Base-by-base conservation (phyloP, 2,329 filamentous ascomycete genomes). In the Aspergillus transmontanensis region DNA sequence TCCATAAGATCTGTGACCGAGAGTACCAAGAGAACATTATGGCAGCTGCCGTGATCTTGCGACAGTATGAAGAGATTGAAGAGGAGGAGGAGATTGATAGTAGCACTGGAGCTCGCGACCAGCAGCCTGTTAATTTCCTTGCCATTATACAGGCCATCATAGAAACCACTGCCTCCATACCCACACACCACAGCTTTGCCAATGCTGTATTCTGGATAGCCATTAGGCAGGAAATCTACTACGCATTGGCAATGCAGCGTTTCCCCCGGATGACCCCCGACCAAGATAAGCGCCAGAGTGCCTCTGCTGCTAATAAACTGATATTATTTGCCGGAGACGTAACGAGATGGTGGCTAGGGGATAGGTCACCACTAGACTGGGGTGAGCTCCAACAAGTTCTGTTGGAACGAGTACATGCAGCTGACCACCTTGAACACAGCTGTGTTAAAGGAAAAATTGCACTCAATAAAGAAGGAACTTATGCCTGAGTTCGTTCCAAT, bases 1-100 rank as follows among this genome's bases (percentile, higher is more conserved):
- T 69, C 36, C 69, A 65, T 4, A 45, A 66, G 7, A 63, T 66
- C 2, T 58, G 62, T 11, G 65, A 72, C 36, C 63, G 60, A 0
- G 21, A 32, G 1, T 55, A 71, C 2, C 70, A 72, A 48, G 71
- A 72, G 34, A 72, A 68, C 16, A 66, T 72, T 9, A 72, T 72
- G 69, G 69, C 68, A 3, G 69, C 71, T 1, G 67, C 69, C 1
- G 68, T 72, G 1, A 72, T 72, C 7, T 36, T 72, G 14, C 66
- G 69, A 3, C 71, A 72, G 48, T 72, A 71, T 39, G 69, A 72
- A 46, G 69, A 72, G 32, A 70, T 71, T 60, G 71, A 72, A 53
- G 69, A 72, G 36, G 71, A 72, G 28, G 70, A 73, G 66, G 70
- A 73, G 34, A 66, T 66, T 19, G 67, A 68, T 2, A 65, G 72